Percentiles rank a stretch among this genome's conserved stretches.
These are phyloP conservation scores for Triangularia setosa DNA, from an alignment of 2,329 filamentous ascomycete genomes.

Conservation along the genomic window DNA sequence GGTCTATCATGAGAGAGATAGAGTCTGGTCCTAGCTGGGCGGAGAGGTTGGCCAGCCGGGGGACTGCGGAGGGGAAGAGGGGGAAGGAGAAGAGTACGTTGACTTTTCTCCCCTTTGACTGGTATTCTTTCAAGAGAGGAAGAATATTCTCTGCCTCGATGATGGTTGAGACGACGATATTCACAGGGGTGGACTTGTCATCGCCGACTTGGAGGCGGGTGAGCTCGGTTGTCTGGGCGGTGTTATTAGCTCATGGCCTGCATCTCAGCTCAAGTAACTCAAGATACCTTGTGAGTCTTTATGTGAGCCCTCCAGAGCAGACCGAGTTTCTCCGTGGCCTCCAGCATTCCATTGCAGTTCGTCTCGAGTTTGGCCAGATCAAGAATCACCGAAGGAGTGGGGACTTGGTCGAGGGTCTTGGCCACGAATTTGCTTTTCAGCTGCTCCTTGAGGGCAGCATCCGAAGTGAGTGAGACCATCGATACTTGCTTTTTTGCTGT, in stretches of 20 bases:
- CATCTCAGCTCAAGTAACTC: neutral
- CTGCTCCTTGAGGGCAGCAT: constrained; percentile 30
- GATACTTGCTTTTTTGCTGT: neutral
- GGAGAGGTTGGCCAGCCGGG: constrained; percentile 56
- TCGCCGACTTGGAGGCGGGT: constrained; percentile 63
- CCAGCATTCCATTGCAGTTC: constrained; percentile 70
- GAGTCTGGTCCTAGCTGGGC: constrained; percentile 50
- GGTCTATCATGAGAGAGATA: constrained; percentile 66
- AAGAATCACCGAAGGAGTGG: constrained; percentile 64
- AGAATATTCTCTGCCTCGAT: constrained; percentile 66
- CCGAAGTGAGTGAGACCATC: neutral
- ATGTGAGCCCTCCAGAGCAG: constrained; percentile 73
- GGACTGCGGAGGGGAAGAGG: constrained; percentile 55
- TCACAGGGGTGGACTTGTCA: constrained; percentile 42
- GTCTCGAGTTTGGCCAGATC: constrained; percentile 61
- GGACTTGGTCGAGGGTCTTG: constrained; percentile 55
- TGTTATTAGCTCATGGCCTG: neutral
- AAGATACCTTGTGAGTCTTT: constrained; percentile 73
- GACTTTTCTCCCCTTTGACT: constrained; percentile 48
- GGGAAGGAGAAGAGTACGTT: constrained; percentile 74
- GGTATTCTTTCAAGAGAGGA: constrained; percentile 57
- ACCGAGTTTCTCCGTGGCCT: constrained; percentile 53
- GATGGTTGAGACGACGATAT: constrained; percentile 71
- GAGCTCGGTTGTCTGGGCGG: constrained; percentile 25
- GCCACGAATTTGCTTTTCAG: constrained; percentile 50